Conservation (phyloP, 2,329 filamentous ascomycete genomes). For the Aspergillus fumigatus region DNA sequence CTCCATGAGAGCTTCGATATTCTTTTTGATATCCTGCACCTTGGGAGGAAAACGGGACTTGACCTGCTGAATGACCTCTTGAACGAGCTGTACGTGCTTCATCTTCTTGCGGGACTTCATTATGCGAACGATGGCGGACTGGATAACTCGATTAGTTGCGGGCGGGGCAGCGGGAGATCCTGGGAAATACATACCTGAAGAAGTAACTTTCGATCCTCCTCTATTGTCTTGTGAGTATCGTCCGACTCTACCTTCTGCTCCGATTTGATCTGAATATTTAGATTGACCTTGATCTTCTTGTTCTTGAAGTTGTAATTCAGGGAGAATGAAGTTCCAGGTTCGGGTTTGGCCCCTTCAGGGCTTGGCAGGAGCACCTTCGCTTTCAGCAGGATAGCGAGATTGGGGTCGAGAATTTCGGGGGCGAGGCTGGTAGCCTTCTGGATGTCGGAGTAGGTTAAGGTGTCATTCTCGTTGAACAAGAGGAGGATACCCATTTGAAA, state of each 20-base stretch:
- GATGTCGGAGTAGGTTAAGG: constrained; percentile 82
- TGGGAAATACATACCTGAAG: constrained; percentile 71
- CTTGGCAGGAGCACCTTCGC: constrained; percentile 78
- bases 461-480: constrained; percentile 88
- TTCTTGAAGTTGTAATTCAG: constrained; percentile 96
- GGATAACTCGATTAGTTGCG: constrained; percentile 9
- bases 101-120: constrained; percentile 99
- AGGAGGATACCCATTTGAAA: constrained; percentile 97
- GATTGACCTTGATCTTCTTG: constrained; percentile 96
- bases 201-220: constrained; percentile 93
- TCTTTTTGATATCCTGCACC: constrained; percentile 96
- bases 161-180: constrained; percentile 12
- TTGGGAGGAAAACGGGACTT: constrained; percentile 89
- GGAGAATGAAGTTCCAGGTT: constrained; percentile 71
- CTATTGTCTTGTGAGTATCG: constrained; percentile 98
- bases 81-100: constrained; percentile 92
- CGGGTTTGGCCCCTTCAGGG: constrained; percentile 69
- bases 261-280: constrained; percentile 90
- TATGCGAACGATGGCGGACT: constrained; percentile 98
- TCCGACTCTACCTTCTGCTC: constrained; percentile 95
- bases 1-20: constrained; percentile 96
- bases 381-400: constrained; percentile 81
- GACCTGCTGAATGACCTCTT: constrained; percentile 94
- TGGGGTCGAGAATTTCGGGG: constrained; percentile 79
- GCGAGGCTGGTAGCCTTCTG: constrained; percentile 73